phyloP scores from a whole-genome alignment of 2,329 filamentous ascomycete genomes.

The Cladosporium velox region DNA sequence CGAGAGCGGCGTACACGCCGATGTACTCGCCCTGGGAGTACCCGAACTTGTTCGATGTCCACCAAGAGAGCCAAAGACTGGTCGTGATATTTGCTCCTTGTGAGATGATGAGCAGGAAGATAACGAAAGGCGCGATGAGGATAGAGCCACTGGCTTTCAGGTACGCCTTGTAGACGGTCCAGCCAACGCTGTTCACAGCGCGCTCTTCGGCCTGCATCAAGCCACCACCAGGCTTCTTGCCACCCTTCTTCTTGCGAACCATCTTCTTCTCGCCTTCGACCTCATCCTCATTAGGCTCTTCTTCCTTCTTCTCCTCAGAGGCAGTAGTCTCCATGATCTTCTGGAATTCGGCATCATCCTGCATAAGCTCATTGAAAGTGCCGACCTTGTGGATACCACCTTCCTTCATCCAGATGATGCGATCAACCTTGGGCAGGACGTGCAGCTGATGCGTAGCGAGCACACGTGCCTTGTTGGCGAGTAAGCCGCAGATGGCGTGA shows the following conservation, averaged over 20 bases:
- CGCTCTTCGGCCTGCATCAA: conserved; percentile 76
- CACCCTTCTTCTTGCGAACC: conserved; percentile 55
- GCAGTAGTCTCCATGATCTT: conserved; percentile 79
- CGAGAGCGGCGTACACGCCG: conserved; percentile 70
- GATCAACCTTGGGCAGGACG: conserved; percentile 85
- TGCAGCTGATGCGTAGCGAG: conserved; percentile 94
- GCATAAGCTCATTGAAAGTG: conserved; percentile 87
- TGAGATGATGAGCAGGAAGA: conserved; percentile 67
- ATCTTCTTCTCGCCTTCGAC: conserved; percentile 61
- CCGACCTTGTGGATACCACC: conserved; percentile 83
- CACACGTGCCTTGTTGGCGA: conserved; percentile 86
- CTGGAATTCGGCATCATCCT: conserved; percentile 73
- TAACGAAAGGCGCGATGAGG: conserved; percentile 64
- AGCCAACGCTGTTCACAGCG: conserved; percentile 74
- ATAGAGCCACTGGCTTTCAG: conserved; percentile 72
- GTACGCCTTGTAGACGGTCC: conserved; percentile 78
- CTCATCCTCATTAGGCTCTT: conserved; percentile 48
- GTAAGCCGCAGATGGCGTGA: conserved; percentile 83
- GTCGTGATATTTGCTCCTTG: conserved; percentile 86
- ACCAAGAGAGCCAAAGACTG: conserved; percentile 90
- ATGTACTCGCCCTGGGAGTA: conserved; percentile 65
- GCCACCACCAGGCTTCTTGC: conserved; percentile 51
- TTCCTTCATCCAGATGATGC: conserved; percentile 90
- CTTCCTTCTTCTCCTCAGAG: conserved; percentile 59
- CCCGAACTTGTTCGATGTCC: conserved; percentile 78